Conservation (phyloP, 2,329 filamentous ascomycete species). For the Penicillium sp. region DNA sequence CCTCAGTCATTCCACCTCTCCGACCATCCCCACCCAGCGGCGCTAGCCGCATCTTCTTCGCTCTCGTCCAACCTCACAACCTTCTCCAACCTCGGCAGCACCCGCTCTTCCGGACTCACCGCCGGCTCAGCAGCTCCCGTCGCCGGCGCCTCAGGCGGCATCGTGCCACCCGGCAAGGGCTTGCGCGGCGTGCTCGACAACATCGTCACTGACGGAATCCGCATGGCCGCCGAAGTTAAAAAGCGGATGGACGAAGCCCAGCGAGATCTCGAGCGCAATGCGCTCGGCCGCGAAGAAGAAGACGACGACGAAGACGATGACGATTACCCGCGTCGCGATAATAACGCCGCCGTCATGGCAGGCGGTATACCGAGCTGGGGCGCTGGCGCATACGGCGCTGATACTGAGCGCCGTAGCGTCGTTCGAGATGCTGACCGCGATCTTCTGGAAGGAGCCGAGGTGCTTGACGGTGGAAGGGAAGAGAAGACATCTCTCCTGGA, state of each 20-base stretch:
- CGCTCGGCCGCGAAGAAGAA: conserved; percentile 64
- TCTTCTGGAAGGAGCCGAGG: conserved; percentile 71
- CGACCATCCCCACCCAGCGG: conserved; percentile 56
- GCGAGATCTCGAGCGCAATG: conserved; percentile 82
- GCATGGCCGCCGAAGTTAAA: conserved; percentile 87
- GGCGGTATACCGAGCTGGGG: conserved; percentile 40
- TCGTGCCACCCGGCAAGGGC: conserved; percentile 67
- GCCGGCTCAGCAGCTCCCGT: conserved; percentile 42
- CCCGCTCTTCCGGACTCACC: conserved; percentile 42
- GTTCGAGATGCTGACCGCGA: conserved; percentile 67
- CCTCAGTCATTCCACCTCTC: conserved; percentile 88
- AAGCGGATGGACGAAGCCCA: conserved; percentile 95
- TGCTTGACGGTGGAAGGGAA: conserved; percentile 49
- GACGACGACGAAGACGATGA: conserved; percentile 71
- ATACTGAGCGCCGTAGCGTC: conserved; percentile 61
- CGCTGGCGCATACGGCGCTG: conserved; percentile 50
- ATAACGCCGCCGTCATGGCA: conserved; percentile 29
- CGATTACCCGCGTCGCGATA: conserved; percentile 46
- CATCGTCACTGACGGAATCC: conserved; percentile 96
- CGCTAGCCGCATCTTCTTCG: conserved; percentile 44
- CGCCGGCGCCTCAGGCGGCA: conserved; percentile 56
- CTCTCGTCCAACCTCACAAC: conserved; percentile 75
- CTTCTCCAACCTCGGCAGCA: conserved; percentile 68
- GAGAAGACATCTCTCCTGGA: conserved; percentile 31
- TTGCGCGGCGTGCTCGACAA: conserved; percentile 92